Percentiles rank a stretch among this genome's conserved stretches.
phyloP scores from a whole-genome alignment of 2,329 filamentous ascomycete species.

The Fusarium sp. region DNA sequence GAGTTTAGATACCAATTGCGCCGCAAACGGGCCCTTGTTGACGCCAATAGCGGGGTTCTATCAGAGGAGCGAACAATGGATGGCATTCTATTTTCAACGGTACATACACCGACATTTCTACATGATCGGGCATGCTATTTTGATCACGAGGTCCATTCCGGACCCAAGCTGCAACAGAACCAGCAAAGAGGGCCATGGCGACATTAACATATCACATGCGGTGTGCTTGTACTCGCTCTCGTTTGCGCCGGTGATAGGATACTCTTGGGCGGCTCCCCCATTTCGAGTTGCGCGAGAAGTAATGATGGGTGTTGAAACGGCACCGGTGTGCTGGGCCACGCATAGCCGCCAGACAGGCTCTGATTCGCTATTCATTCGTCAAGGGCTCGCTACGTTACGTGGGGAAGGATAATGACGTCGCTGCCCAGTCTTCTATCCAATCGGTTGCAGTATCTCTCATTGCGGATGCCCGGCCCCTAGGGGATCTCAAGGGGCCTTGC shows the following conservation, averaged over 20 bases:
- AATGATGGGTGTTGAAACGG: conserved; percentile 40
- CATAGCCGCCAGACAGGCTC: conserved; percentile 40
- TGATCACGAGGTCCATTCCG: conserved; percentile 42
- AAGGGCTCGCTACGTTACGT: conserved; percentile 37
- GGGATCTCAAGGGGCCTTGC: conserved; percentile 47
- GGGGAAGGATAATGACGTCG: conserved; percentile 50
- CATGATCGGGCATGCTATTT: conserved; percentile 35
- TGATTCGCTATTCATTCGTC: conserved; percentile 43
- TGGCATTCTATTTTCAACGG: conserved; percentile 17
- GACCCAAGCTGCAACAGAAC: conserved; percentile 24
- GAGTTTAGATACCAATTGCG: background rate
- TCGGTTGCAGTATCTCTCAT: conserved; percentile 44
- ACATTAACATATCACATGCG: conserved; percentile 44
- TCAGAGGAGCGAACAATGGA: conserved; percentile 25
- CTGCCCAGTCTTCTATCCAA: conserved; percentile 38
- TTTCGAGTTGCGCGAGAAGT: conserved; percentile 29
- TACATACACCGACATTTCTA: conserved; percentile 52
- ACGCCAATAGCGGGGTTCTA: conserved; percentile 38
- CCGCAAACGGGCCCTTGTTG: conserved; percentile 6
- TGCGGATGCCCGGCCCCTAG: conserved; percentile 44
- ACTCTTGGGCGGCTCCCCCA: conserved; percentile 27
- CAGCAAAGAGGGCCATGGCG: conserved; percentile 32
- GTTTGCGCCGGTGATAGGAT: conserved; percentile 26
- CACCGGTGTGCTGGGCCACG: conserved; percentile 49
- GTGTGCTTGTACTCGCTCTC: conserved; percentile 31